These are phyloP conservation scores for Diutina rugosa DNA, from an alignment of 1,139 yeast genomes.

Conservation along the genomic window DNA sequence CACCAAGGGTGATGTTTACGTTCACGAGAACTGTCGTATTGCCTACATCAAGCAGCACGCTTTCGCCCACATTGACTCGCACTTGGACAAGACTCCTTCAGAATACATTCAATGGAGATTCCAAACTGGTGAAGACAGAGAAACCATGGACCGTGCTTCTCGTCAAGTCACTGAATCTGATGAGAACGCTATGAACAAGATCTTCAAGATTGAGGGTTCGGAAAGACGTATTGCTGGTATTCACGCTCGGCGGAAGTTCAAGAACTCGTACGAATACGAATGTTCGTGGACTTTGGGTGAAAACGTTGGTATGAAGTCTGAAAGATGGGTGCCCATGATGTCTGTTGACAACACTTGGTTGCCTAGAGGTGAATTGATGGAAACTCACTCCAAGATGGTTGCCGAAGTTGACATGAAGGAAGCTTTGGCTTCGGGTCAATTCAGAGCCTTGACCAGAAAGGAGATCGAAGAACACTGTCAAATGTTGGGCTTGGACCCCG, in stretches of 20 bases:
- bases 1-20: constrained; percentile 96
- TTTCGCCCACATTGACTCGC: constrained; percentile 97
- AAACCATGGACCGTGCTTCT: constrained; percentile 99
- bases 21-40: constrained; percentile 98
- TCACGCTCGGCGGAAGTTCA: constrained; percentile 98
- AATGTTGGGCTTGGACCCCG: constrained; percentile 97
- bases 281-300: constrained; percentile 95
- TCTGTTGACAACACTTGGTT: constrained; percentile 99
- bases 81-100: constrained; percentile 98
- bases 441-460: constrained; percentile 99
- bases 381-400: constrained; percentile 97
- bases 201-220: constrained; percentile 97
- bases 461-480: constrained; percentile 98
- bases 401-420: constrained; percentile 99
- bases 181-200: constrained; percentile 98
- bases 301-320: constrained; percentile 96
- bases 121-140: constrained; percentile 99
- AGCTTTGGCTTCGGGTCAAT: constrained; percentile 99
- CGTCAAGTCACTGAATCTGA: constrained; percentile 96
- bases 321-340: constrained; percentile 99
- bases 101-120: constrained; percentile 99
- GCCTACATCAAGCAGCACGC: constrained; percentile 99
- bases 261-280: constrained; percentile 99
- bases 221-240: constrained; percentile 95
- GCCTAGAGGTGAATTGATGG: constrained; percentile 99